A percentile compares a stretch with the other conserved stretches of the same genome.
Conservation (phyloP, 2,329 filamentous ascomycete genomes). For the Phialophora verrucosa region DNA sequence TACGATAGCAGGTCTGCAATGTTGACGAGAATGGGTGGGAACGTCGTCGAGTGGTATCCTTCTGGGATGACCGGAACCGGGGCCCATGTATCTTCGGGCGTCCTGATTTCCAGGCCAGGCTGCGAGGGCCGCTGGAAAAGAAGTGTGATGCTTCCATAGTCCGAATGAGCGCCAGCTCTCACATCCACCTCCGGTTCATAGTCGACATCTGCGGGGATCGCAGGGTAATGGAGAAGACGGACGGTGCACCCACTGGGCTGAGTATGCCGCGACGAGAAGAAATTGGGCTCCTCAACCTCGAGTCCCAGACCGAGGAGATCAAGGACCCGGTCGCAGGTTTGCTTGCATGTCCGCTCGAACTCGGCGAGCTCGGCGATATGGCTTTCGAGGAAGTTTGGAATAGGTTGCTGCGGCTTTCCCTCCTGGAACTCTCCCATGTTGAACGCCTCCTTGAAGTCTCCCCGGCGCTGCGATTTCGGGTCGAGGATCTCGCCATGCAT, state of each 20-base stretch:
- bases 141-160: conserved; percentile 62
- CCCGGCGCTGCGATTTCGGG: conserved; percentile 77
- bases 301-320: conserved; percentile 79
- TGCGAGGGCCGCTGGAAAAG: conserved; percentile 87
- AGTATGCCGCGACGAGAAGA: conserved; percentile 56
- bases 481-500: conserved; percentile 91
- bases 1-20: conserved; percentile 77
- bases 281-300: conserved; percentile 53
- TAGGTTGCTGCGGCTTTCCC: conserved; percentile 74
- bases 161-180: conserved; percentile 67
- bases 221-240: conserved; percentile 75
- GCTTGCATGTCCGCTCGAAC: conserved; percentile 74
- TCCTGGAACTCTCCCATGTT: conserved; percentile 82
- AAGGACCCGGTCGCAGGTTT: conserved; percentile 74
- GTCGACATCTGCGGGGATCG: conserved; percentile 53
- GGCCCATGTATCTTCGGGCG: conserved; percentile 64
- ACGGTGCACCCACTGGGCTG: conserved; percentile 65
- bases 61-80: conserved; percentile 71
- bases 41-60: conserved; percentile 52
- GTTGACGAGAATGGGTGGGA: conserved; percentile 73
- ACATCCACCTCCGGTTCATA: conserved; percentile 66
- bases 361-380: conserved; percentile 66
- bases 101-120: conserved; percentile 82
- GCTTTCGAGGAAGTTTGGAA: conserved; percentile 68
- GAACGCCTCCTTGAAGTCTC: conserved; percentile 94